Evolutionary conservation across 2,329 filamentous ascomycete species (phyloP).

Genomic region (Botrytis fragariae): DNA sequence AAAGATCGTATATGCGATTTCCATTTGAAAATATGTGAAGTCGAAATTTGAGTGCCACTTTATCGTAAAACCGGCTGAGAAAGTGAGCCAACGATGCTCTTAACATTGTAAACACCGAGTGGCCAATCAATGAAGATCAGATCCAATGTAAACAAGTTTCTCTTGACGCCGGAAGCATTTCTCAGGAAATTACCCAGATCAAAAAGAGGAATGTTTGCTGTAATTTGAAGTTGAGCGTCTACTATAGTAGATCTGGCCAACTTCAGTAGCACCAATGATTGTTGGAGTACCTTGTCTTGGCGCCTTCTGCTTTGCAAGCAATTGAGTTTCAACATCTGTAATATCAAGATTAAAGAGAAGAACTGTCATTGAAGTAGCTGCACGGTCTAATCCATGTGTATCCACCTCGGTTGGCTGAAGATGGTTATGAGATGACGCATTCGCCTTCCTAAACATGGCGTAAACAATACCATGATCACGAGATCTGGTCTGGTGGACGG

Average conservation of each 20-base stretch:
- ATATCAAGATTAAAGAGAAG: conserved; percentile 1
- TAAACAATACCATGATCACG: conserved; percentile 9
- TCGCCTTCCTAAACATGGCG: not conserved
- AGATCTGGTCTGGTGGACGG: not conserved
- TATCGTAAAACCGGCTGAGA: not conserved
- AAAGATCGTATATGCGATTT: not conserved
- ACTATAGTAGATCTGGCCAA: conserved; percentile 10
- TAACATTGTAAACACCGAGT: not conserved
- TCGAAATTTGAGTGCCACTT: not conserved
- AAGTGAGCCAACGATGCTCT: not conserved
- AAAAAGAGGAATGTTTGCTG: conserved; percentile 5
- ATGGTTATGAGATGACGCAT: not conserved
- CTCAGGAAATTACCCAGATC: not conserved
- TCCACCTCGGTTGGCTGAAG: not conserved
- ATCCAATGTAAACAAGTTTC: not conserved
- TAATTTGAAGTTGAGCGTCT: not conserved
- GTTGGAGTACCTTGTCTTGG: not conserved
- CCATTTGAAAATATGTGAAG: not conserved
- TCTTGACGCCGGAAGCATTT: not conserved
- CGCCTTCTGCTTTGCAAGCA: not conserved
- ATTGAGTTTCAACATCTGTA: not conserved
- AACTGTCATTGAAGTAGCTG: not conserved
- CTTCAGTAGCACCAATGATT: conserved; percentile 5
- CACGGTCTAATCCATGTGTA: not conserved
- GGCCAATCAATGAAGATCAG: not conserved